phyloP scores from a whole-genome alignment of 1,284 basidiomycete genomes.

The Vanrija pseudolonga region DNA sequence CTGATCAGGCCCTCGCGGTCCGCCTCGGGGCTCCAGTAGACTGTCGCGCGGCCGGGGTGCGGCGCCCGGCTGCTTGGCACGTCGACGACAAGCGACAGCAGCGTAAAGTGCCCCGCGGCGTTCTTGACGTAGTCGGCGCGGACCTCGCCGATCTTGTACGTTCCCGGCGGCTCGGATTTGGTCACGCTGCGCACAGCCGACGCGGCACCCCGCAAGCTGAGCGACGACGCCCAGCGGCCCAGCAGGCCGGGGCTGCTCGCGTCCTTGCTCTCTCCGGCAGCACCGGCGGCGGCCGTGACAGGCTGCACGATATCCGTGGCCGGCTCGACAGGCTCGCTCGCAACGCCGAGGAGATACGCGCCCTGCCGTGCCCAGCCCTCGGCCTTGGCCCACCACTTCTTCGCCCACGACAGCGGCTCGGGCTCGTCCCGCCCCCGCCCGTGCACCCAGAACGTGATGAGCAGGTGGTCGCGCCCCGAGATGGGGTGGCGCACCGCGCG shows the following conservation, averaged over 20 bases:
- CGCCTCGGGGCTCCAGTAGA: slow-evolving; percentile 43
- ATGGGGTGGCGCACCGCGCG: slow-evolving; percentile 36
- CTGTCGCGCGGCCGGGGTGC: slow-evolving; percentile 40
- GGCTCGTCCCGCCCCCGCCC: slow-evolving; percentile 44
- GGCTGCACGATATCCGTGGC: neutral
- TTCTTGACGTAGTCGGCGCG: slow-evolving; percentile 50
- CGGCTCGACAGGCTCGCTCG: slow-evolving; percentile 6
- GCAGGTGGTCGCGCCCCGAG: slow-evolving; percentile 45
- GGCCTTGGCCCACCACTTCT: slow-evolving; percentile 5
- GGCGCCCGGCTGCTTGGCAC: slow-evolving; percentile 35
- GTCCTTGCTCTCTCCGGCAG: neutral
- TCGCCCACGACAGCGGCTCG: slow-evolving; percentile 23
- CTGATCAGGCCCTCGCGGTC: slow-evolving; percentile 40
- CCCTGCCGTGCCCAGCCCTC: slow-evolving; percentile 1
- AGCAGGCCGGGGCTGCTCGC: slow-evolving; percentile 9
- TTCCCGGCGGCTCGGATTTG: slow-evolving; percentile 42
- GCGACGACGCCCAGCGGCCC: neutral
- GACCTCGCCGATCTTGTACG: slow-evolving; percentile 47
- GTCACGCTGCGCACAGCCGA: neutral
- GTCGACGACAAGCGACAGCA: slow-evolving; percentile 46
- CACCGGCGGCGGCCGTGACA: too few relatives aligned
- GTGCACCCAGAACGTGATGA: slow-evolving; percentile 48
- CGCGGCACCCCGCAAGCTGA: slow-evolving; percentile 4
- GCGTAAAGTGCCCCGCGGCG: slow-evolving; percentile 36
- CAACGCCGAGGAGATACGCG: slow-evolving; percentile 7